Evolutionary conservation across 768 basidiomycete species (phyloP).

Genomic region (Symmetrospora coprosmae): DNA sequence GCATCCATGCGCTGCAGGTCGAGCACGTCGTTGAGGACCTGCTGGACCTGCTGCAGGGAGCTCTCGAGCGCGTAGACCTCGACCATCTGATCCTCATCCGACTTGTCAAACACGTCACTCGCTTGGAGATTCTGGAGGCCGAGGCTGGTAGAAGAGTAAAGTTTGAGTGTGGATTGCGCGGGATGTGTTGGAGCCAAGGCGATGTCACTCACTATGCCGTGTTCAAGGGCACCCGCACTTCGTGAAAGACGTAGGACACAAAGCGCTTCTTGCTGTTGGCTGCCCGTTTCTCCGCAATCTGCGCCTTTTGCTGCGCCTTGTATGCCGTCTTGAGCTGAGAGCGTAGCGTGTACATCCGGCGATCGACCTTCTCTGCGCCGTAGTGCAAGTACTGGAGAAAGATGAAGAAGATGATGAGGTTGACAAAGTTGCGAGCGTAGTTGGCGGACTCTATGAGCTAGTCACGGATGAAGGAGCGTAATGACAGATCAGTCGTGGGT

Average conservation of each 20-base stretch:
- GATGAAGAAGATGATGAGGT: constrained; percentile 61
- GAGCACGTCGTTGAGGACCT: constrained; percentile 42
- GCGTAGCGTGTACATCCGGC: constrained; percentile 36
- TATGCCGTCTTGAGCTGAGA: constrained; percentile 64
- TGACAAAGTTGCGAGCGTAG: constrained; percentile 37
- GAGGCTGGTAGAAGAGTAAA: too few relatives aligned
- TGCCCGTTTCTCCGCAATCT: constrained; percentile 47
- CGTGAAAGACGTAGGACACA: constrained; percentile 44
- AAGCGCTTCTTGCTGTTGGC: constrained; percentile 70
- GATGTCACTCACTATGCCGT: constrained; percentile 37
- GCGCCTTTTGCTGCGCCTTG: constrained; percentile 55
- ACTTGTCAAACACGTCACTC: constrained; percentile 50
- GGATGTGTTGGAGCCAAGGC: not conserved
- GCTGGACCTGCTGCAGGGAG: constrained; percentile 70
- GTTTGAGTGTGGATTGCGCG: constrained; percentile 38
- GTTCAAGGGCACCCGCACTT: constrained; percentile 44
- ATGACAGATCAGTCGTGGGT: not conserved
- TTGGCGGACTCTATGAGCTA: not conserved
- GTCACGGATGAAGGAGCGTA: not conserved
- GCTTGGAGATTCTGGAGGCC: constrained; percentile 89
- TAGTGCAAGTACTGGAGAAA: constrained; percentile 60
- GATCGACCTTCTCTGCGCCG: constrained; percentile 42
- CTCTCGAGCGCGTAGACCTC: constrained; percentile 76
- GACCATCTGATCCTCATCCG: constrained; percentile 54
- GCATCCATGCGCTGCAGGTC: constrained; percentile 52